Conservation (phyloP, 805 yeast genomes). For the Myxozyma neotropica region DNA sequence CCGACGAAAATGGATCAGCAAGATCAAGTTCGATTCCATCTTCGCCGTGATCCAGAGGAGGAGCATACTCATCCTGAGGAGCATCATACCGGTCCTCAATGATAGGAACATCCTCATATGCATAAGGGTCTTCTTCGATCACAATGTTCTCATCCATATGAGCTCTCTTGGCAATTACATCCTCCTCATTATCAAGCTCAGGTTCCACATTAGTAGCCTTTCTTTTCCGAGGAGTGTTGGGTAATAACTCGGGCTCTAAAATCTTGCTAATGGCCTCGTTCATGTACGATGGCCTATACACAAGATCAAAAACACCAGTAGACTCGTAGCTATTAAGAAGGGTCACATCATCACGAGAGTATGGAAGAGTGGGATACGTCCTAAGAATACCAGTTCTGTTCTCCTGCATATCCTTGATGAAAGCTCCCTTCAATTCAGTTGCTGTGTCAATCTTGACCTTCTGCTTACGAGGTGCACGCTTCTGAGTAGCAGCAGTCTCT, state of each 20-base stretch:
- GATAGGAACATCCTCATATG: slow-evolving; percentile 9
- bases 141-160: slow-evolving; percentile 14
- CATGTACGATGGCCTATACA: slow-evolving; percentile 20
- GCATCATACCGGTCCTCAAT: slow-evolving; percentile 9
- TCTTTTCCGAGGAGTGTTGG: slow-evolving; percentile 15
- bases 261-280: slow-evolving; percentile 15
- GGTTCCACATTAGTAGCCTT: slow-evolving; percentile 6
- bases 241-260: slow-evolving; percentile 9
- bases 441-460: slow-evolving; percentile 51
- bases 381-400: slow-evolving; percentile 35
- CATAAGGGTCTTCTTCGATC: slow-evolving; percentile 8
- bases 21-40: slow-evolving; percentile 17
- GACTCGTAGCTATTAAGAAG: slow-evolving; percentile 16
- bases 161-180: slow-evolving; percentile 14
- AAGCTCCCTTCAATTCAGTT: slow-evolving; percentile 51
- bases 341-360: slow-evolving; percentile 21
- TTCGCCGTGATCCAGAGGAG: not conserved
- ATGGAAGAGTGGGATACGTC: slow-evolving; percentile 29
- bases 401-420: slow-evolving; percentile 42
- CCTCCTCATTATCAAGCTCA: slow-evolving; percentile 25
- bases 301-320: slow-evolving; percentile 10
- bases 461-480: slow-evolving; percentile 42
- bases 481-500: slow-evolving; percentile 10
- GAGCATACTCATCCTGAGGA: slow-evolving; percentile 8
- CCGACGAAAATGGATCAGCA: slow-evolving; percentile 14